These are phyloP conservation scores for Cercospora sesami DNA, from an alignment of 2,329 filamentous ascomycete species.

Conservation along the genomic window DNA sequence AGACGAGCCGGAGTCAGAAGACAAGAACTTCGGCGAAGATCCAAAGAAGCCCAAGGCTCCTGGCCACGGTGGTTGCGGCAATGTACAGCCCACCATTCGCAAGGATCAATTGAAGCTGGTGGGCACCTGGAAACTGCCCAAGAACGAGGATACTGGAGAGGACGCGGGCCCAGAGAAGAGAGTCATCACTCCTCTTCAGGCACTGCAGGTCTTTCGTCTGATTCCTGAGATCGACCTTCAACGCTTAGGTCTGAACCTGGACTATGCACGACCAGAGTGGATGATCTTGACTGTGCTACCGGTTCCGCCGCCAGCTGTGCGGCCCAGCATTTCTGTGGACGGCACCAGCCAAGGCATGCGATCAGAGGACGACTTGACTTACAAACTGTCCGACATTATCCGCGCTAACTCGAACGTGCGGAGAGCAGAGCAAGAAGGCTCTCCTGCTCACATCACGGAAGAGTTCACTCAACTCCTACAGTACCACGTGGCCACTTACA, in stretches of 20 bases:
- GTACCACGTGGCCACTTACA: slow-evolving; percentile 97
- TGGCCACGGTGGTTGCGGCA: slow-evolving; percentile 87
- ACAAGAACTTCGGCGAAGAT: slow-evolving; percentile 66
- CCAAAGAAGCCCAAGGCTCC: slow-evolving; percentile 54
- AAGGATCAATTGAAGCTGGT: slow-evolving; percentile 82
- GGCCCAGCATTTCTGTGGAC: slow-evolving; percentile 95
- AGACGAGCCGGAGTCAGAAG: slow-evolving; percentile 70
- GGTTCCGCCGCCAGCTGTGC: slow-evolving; percentile 91
- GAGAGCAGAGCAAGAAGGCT: slow-evolving; percentile 86
- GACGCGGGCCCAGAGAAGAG: slow-evolving; percentile 74
- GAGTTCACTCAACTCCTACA: slow-evolving; percentile 92
- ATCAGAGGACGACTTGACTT: slow-evolving; percentile 98
- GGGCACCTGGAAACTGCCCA: slow-evolving; percentile 69
- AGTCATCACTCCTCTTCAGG: slow-evolving; percentile 78
- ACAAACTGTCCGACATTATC: slow-evolving; percentile 98
- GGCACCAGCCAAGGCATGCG: slow-evolving; percentile 88
- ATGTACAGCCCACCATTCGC: slow-evolving; percentile 82
- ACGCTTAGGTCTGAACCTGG: slow-evolving; percentile 86
- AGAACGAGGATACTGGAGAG: slow-evolving; percentile 68
- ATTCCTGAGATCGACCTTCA: slow-evolving; percentile 79
- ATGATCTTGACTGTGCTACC: slow-evolving; percentile 95
- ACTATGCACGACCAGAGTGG: slow-evolving; percentile 97
- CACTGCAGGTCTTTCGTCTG: slow-evolving; percentile 80
- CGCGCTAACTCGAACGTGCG: slow-evolving; percentile 94
- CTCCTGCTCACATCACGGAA: slow-evolving; percentile 82